These are phyloP conservation scores for Geotrichum europaeum DNA, from an alignment of 1,139 yeast species.

Conservation along the genomic window DNA sequence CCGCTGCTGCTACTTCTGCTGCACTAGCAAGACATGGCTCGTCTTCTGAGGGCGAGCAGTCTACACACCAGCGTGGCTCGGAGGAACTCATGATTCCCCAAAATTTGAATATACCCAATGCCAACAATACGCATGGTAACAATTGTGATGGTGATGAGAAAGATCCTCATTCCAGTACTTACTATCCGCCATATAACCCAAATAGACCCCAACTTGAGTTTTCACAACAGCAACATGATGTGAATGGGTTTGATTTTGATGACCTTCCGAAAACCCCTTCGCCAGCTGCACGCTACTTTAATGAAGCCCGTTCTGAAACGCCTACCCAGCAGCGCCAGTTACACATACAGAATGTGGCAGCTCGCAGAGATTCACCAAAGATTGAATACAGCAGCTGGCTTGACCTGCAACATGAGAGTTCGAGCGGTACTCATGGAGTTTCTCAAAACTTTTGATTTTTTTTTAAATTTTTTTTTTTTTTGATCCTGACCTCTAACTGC, in stretches of 20 bases:
- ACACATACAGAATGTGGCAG: slow-evolving; percentile 13
- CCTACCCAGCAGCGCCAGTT: background rate
- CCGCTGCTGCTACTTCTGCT: background rate
- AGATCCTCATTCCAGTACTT: background rate
- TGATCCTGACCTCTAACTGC: background rate
- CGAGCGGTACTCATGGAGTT: background rate
- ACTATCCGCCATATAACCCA: background rate
- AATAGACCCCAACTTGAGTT: background rate
- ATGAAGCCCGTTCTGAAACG: background rate
- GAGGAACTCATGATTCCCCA: slow-evolving; percentile 1
- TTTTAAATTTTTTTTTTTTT: background rate
- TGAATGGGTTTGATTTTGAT: background rate
- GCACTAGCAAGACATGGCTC: slow-evolving; percentile 5
- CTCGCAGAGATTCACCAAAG: slow-evolving; percentile 10
- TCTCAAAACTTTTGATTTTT: background rate
- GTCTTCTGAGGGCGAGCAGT: background rate
- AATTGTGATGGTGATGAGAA: background rate
- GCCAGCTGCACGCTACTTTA: background rate
- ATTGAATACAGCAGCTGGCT: slow-evolving; percentile 12
- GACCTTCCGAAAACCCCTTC: background rate
- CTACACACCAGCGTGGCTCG: background rate
- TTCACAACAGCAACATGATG: background rate
- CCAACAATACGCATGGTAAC: background rate
- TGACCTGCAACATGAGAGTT: background rate
- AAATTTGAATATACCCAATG: background rate